Conservation (phyloP, 129 eudicot genomes). For the Artemisia argyi region DNA sequence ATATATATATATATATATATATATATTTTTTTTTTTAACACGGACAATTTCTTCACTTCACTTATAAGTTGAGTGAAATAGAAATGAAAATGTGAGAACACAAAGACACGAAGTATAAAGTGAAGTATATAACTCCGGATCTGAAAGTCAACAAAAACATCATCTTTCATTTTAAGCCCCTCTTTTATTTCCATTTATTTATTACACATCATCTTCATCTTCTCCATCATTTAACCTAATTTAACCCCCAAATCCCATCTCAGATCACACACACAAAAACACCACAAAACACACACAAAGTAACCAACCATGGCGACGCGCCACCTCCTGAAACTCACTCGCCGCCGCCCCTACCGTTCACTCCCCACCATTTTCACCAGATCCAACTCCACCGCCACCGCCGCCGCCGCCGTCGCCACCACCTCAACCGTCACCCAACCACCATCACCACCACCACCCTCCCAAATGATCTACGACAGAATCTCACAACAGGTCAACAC, state of each 20-base stretch:
- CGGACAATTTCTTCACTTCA: too few species aligned
- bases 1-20: too few species aligned
- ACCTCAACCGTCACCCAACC: slow-evolving; percentile 38
- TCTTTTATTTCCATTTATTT: background rate
- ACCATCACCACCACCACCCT: slow-evolving; percentile 69
- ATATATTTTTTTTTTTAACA: too few species aligned
- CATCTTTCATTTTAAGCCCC: too few species aligned
- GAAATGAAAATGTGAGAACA: too few species aligned
- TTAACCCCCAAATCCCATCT: slow-evolving; percentile 13
- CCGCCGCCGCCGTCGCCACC: slow-evolving; percentile 37
- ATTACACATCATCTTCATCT: slow-evolving; percentile 12
- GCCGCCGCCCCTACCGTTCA: slow-evolving; percentile 39
- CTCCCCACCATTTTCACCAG: slow-evolving; percentile 20
- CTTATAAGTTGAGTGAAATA: too few species aligned
- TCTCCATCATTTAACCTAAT: slow-evolving; percentile 13
- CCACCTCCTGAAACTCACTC: slow-evolving; percentile 52
- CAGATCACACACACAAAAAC: slow-evolving; percentile 14
- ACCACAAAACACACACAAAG: background rate
- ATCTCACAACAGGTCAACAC: slow-evolving; percentile 62
- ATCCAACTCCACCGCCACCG: slow-evolving; percentile 30
- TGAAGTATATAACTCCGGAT: too few species aligned
- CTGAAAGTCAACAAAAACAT: too few species aligned
- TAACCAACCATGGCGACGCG: slow-evolving; percentile 53
- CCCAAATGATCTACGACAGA: slow-evolving; percentile 83
- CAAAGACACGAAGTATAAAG: too few species aligned